A percentile compares a stretch with the other conserved stretches of the same genome.
phyloP scores from a whole-genome alignment of 2,329 filamentous ascomycete genomes.

The Pestalotiopsis sp. region DNA sequence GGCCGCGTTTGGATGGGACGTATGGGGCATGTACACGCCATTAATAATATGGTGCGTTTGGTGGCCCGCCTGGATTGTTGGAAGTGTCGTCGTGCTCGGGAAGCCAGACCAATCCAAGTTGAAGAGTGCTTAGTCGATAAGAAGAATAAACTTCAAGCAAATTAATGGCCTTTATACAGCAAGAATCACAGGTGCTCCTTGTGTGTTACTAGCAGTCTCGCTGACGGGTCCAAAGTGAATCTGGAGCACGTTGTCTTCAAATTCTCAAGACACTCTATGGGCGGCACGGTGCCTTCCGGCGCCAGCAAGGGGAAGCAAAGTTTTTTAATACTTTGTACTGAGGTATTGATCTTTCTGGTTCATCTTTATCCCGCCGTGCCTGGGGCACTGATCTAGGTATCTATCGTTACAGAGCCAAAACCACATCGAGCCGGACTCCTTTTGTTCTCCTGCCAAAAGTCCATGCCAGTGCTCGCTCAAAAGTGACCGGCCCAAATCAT shows the following conservation, averaged over 20 bases:
- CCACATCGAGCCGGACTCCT: slow-evolving; percentile 14
- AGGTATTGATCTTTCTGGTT: neutral
- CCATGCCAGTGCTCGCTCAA: slow-evolving; percentile 6
- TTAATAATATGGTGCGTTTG: slow-evolving; percentile 93
- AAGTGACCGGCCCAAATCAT: neutral
- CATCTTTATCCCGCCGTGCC: neutral
- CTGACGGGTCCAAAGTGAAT: no score
- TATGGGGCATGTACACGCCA: slow-evolving; percentile 87
- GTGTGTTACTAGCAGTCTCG: no score
- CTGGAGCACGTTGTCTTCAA: no score
- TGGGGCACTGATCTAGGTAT: slow-evolving; percentile 15
- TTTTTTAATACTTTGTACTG: neutral
- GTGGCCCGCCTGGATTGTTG: slow-evolving; percentile 90
- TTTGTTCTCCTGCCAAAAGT: slow-evolving; percentile 6
- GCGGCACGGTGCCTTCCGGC: no score
- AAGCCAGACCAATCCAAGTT: slow-evolving; percentile 19
- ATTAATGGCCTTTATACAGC: neutral
- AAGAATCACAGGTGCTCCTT: no score
- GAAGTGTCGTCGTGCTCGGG: slow-evolving; percentile 56
- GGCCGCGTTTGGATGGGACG: slow-evolving; percentile 85
- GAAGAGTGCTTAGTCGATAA: neutral
- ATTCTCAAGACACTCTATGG: no score
- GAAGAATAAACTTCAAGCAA: neutral
- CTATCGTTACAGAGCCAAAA: slow-evolving; percentile 17
- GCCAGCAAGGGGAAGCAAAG: no score